Evolutionary conservation across 1,139 yeast species (phyloP).

Genomic region (Suhomyces panamericanus): DNA sequence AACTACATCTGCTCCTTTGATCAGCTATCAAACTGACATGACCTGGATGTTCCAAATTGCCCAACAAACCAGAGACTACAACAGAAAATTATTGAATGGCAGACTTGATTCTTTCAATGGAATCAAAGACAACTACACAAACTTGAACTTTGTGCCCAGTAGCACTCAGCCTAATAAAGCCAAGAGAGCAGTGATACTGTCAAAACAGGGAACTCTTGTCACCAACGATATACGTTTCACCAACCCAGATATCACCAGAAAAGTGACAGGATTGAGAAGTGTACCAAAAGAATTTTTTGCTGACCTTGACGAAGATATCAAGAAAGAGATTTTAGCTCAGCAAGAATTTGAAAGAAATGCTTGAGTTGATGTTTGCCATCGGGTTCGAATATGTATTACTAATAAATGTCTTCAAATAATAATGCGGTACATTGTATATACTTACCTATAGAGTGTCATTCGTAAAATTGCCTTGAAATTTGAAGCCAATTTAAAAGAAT

Average conservation of each 20-base stretch:
- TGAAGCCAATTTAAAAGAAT: not conserved
- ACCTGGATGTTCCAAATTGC: slow-evolving; percentile 92
- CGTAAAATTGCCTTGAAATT: not conserved
- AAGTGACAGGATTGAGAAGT: slow-evolving; percentile 61
- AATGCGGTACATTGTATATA: not conserved
- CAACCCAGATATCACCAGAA: slow-evolving; percentile 45
- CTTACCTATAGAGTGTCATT: slow-evolving; percentile 3
- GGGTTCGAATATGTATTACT: slow-evolving; percentile 11
- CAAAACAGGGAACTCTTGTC: slow-evolving; percentile 19
- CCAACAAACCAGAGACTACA: slow-evolving; percentile 67
- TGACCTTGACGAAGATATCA: slow-evolving; percentile 56
- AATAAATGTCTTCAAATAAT: slow-evolving; percentile 4
- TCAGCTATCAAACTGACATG: slow-evolving; percentile 58
- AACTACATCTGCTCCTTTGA: slow-evolving; percentile 41
- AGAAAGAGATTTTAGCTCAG: slow-evolving; percentile 65
- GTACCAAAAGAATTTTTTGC: slow-evolving; percentile 61
- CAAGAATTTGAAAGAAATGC: slow-evolving; percentile 50
- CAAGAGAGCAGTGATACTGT: slow-evolving; percentile 20
- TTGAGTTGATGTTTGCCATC: not conserved
- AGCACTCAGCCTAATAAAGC: slow-evolving; percentile 68
- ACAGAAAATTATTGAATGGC: slow-evolving; percentile 59
- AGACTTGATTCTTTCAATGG: slow-evolving; percentile 59
- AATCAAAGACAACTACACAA: slow-evolving; percentile 79
- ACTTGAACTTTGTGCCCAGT: slow-evolving; percentile 69
- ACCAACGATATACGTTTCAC: slow-evolving; percentile 51